These are phyloP conservation scores for Pseudoperonospora humuli DNA, from an alignment of 352 stramenopile genomes.

Conservation along the genomic window DNA sequence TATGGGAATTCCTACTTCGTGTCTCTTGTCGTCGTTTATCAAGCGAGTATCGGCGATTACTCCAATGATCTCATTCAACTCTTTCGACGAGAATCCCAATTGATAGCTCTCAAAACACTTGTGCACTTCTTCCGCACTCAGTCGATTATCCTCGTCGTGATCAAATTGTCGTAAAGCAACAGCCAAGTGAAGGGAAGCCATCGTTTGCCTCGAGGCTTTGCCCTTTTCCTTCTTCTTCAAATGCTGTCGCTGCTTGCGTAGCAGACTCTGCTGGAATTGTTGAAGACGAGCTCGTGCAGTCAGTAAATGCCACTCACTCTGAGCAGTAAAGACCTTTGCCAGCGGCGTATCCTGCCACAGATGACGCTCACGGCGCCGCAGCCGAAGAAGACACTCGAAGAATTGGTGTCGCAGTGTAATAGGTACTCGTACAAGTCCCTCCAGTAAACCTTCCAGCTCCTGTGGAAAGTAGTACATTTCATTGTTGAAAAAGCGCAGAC, in stretches of 20 bases:
- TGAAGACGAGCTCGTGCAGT: conserved; percentile 71
- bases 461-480: conserved; percentile 95
- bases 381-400: conserved; percentile 72
- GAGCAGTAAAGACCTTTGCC: conserved; percentile 95
- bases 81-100: conserved; percentile 69
- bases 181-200: conserved; percentile 37
- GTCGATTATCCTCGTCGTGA: conserved; percentile 49
- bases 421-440: conserved; percentile 46
- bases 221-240: conserved; percentile 37
- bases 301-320: conserved; percentile 95
- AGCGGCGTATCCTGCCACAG: conserved; percentile 92
- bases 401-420: conserved; percentile 77
- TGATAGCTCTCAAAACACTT: conserved; percentile 85
- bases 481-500: conserved; percentile 98
- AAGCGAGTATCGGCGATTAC: conserved; percentile 52
- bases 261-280: conserved; percentile 77
- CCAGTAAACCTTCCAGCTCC: conserved; percentile 90
- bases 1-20: conserved; percentile 35
- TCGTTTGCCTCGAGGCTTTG: conserved; percentile 19
- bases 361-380: conserved; percentile 93
- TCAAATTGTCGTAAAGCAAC: conserved; percentile 62
- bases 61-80: conserved; percentile 78
- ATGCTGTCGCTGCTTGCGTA: conserved; percentile 46
- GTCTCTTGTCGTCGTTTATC: conserved; percentile 32
- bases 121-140: conserved; percentile 65